Evolutionary conservation across 257 asterid genomes (phyloP).

Genomic region (Mentha longifolia): DNA sequence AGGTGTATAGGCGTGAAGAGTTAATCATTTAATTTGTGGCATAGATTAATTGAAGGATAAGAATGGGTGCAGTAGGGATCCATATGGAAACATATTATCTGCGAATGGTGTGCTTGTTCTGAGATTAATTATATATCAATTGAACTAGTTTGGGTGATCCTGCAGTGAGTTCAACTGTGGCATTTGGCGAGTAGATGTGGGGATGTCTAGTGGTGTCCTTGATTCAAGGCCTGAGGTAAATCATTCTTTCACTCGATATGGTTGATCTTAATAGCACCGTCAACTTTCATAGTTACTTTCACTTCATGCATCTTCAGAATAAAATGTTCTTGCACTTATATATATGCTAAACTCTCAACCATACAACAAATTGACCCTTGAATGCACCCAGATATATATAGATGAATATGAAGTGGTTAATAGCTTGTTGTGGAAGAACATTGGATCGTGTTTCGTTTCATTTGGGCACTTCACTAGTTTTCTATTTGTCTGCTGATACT

Average conservation of each 20-base stretch:
- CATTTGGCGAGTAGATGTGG: constrained; percentile 93
- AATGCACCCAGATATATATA: background rate
- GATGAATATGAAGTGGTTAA: constrained; percentile 9
- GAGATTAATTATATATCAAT: constrained; percentile 16
- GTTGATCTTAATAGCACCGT: background rate
- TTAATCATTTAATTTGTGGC: background rate
- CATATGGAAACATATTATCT: background rate
- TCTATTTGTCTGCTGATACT: background rate
- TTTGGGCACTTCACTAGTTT: background rate
- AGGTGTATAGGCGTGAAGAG: background rate
- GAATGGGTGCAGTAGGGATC: too few relatives aligned
- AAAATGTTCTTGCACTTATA: background rate
- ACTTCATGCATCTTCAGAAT: background rate
- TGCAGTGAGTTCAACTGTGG: constrained; percentile 77
- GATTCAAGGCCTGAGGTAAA: constrained; percentile 93
- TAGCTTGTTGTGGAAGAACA: too few relatives aligned
- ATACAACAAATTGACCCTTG: background rate
- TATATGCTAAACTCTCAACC: background rate
- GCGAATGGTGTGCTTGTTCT: constrained; percentile 7
- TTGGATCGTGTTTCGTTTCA: background rate
- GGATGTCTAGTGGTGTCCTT: constrained; percentile 98
- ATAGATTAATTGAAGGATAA: background rate
- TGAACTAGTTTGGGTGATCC: constrained; percentile 25
- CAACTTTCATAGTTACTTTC: background rate
- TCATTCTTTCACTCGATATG: constrained; percentile 20